Evolutionary conservation across 352 stramenopile genomes (phyloP), one percentile per base, ranked within the genome.

Genomic region (Pythium scleroteichum): DNA sequence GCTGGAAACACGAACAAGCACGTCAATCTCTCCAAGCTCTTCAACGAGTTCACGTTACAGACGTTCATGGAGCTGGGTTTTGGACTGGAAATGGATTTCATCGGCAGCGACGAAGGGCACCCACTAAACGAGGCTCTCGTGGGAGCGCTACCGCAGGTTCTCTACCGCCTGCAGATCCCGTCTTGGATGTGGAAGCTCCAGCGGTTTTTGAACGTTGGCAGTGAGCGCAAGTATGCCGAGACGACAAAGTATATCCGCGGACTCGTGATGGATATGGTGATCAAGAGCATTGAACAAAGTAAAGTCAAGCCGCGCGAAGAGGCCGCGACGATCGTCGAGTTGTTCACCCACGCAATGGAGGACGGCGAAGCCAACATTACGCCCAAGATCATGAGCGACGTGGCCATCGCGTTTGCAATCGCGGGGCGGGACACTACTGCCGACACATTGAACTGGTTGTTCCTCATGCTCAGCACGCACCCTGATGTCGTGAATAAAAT

Each of bases 371-470:
- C 16, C 17, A 50, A 53, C 9, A 35, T 71, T 22, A 53, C 41
- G 16, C 57, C 58, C 8, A 49, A 66, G 45, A 69, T 64, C 26
- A 33, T 86, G 26, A 55, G 72, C 16, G 71, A 86, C 56, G 59
- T 87, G 19, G 66, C 78, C 14, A 64, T 87, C 24, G 71, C 59
- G 45, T 78, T 87, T 44, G 51, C 87, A 27, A 68, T 87, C 41
- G 77, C 55, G 33, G 77, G 77, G 19, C 60, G 76, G 7, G 77
- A 87, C 59, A 84, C 77, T 4, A 82, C 76, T 8, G 69, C 77
- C 3, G 69, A 68, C 40, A 73, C 75, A 12, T 35, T 87, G 12
- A 63, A 57, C 17, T 86, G 77, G 77, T 45, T 80, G n/a, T 57
- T 87, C 17, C 81, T 75, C 58, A 61, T 83, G 42, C 41, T 87